Percentiles rank a stretch among this genome's conserved stretches.
Conservation (phyloP, 2,329 filamentous ascomycete genomes). For the Fusarium tanahbumbuense region DNA sequence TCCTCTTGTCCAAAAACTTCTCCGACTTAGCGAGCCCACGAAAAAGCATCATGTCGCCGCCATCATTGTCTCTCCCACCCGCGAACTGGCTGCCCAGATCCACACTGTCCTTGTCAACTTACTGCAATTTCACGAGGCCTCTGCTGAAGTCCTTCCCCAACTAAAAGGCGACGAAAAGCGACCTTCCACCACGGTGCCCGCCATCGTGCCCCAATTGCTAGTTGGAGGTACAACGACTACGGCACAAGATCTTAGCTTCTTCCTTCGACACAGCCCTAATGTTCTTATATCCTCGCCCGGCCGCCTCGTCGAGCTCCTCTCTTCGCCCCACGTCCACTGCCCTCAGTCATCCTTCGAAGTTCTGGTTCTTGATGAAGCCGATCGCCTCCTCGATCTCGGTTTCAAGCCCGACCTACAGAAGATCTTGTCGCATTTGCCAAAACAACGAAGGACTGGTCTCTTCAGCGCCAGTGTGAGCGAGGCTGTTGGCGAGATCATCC, state of each 20-base stretch:
- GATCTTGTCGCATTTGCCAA: conserved; percentile 85
- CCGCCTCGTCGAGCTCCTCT: conserved; percentile 85
- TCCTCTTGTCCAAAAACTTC: conserved; percentile 82
- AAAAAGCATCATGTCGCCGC: conserved; percentile 91
- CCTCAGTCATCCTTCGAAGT: conserved; percentile 91
- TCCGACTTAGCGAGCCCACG: conserved; percentile 82
- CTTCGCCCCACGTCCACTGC: conserved; percentile 87
- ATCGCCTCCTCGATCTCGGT: conserved; percentile 89
- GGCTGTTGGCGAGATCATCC: conserved; percentile 91
- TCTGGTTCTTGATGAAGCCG: conserved; percentile 93
- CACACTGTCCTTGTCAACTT: conserved; percentile 82
- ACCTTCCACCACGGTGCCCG: conserved; percentile 57
- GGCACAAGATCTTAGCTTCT: conserved; percentile 86
- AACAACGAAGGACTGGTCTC: conserved; percentile 90
- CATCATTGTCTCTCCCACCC: conserved; percentile 89
- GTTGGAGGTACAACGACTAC: conserved; percentile 83
- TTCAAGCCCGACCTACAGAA: conserved; percentile 92
- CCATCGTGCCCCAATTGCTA: conserved; percentile 86
- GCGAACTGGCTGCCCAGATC: conserved; percentile 93
- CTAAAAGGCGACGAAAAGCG: conserved; percentile 68
- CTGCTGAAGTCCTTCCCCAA: conserved; percentile 71
- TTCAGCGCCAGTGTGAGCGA: conserved; percentile 98
- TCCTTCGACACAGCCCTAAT: conserved; percentile 87
- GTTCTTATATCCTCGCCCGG: conserved; percentile 92
- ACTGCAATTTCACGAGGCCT: conserved; percentile 84